phyloP scores from a whole-genome alignment of 768 basidiomycete genomes.

The Lactarius quietus region DNA sequence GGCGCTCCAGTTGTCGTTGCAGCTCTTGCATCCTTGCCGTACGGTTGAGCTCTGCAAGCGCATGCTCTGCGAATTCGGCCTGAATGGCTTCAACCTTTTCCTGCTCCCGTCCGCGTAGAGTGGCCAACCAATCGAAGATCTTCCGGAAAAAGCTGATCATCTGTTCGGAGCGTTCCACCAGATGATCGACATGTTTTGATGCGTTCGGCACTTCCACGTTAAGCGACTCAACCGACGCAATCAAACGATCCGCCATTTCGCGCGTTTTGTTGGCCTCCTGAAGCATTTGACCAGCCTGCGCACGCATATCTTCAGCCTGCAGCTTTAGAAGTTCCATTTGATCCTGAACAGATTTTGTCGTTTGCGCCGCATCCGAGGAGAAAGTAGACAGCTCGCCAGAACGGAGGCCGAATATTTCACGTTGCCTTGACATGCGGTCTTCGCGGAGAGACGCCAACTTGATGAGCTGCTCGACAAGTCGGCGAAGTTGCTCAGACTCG shows the following conservation, averaged over 20 bases:
- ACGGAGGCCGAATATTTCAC: constrained; percentile 7
- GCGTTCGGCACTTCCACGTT: neutral
- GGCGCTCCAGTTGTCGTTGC: constrained; percentile 12
- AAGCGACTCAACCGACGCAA: constrained; percentile 4
- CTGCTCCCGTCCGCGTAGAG: constrained; percentile 7
- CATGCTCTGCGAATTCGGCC: constrained; percentile 13
- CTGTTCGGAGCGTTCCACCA: constrained; percentile 9
- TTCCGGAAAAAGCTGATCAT: constrained; percentile 8
- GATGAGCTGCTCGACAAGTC: constrained; percentile 13
- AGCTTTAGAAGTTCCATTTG: constrained; percentile 3
- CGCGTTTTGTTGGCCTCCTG: constrained; percentile 17
- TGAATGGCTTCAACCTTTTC: neutral
- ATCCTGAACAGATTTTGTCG: constrained; percentile 3
- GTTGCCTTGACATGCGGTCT: constrained; percentile 8
- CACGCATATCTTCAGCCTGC: constrained; percentile 7
- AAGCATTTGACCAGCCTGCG: constrained; percentile 11
- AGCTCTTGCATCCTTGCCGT: constrained; percentile 1
- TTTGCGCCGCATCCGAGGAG: neutral
- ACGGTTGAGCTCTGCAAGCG: constrained; percentile 1
- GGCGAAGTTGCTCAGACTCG: constrained; percentile 7
- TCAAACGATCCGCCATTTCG: constrained; percentile 12
- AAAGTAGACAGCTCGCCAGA: constrained; percentile 18
- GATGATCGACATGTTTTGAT: constrained; percentile 1
- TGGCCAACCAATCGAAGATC: constrained; percentile 4
- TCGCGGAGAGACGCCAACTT: constrained; percentile 10